Conservation (phyloP, 2,329 filamentous ascomycete species). For the Penicillium sp. region DNA sequence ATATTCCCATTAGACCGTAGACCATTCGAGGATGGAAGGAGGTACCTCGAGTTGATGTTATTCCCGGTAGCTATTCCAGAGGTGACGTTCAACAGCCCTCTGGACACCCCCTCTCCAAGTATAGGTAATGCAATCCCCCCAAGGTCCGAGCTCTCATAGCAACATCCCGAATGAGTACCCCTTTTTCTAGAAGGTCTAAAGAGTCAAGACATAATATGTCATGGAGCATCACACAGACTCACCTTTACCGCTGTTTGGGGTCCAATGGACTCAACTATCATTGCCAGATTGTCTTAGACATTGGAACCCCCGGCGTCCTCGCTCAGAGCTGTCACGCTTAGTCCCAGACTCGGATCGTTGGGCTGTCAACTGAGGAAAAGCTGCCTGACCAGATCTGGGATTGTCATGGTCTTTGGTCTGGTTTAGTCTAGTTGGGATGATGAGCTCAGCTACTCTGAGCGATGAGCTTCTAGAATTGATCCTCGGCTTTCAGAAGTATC, state of each 20-base stretch:
- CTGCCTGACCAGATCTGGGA: neutral
- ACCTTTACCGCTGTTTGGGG: constrained; percentile 23
- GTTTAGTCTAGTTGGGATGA: constrained; percentile 1
- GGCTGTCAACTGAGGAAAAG: constrained; percentile 3
- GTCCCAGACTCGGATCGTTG: constrained; percentile 15
- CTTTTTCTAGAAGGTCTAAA: constrained; percentile 18
- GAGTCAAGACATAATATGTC: constrained; percentile 3
- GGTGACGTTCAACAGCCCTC: too few relatives aligned
- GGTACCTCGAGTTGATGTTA: too few relatives aligned
- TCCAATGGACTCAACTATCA: neutral
- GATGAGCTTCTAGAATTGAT: constrained; percentile 2
- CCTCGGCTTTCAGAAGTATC: neutral
- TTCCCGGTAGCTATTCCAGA: too few relatives aligned
- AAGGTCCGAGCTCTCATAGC: constrained; percentile 16
- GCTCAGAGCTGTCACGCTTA: neutral
- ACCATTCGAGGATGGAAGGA: too few relatives aligned
- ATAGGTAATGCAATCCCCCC: neutral
- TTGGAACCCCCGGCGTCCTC: constrained; percentile 16
- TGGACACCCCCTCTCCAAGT: neutral
- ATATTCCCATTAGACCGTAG: neutral
- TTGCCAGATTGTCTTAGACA: constrained; percentile 24
- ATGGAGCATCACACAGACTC: constrained; percentile 12
- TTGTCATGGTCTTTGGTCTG: neutral
- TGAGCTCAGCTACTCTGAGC: neutral
- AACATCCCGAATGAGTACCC: constrained; percentile 19